Base-by-base conservation (phyloP, 306 rosid genomes). In the Cucurbita pepo region DNA sequence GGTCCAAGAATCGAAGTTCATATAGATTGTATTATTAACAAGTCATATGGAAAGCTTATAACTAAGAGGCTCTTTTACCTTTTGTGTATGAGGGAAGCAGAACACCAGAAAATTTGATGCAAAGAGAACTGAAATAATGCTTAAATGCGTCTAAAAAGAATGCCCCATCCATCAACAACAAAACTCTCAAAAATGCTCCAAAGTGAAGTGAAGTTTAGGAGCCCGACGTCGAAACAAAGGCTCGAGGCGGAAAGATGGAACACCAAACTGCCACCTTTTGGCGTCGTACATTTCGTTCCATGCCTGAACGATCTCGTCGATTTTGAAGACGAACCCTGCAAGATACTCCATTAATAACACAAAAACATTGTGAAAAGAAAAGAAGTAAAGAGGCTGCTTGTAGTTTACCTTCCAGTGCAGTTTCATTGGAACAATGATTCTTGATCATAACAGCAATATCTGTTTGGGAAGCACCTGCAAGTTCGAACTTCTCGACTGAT, bases 251-350 rank as follows among this genome's bases (percentile, higher is more conserved):
- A 94, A 90, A 58, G 98, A 87, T 77, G 98, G 98, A 65, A 78
- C 88, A 16, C 91, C 94, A 83, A 89, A 90, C 77, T 90, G 96
- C 98, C 98, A 94, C 76, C 98, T 89, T 77, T 85, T 78, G 11
- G 93, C 93, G 84, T 94, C 98, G 71, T 94, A 94, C 95, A 94
- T 94, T 85, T 94, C 97, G 75, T 90, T 87, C 98, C 96, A 90
- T 1, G 97, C 96, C 79, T 90, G 98, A 22, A 89, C 88, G 66
- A 94, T 86, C 88, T 94, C 98, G 57, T 94, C 96, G 76, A 94
- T 94, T 81, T 87, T 94, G 89, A 94, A 94, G 30, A 94, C 90
- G 15, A 86, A 77, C 72, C 92, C 97, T 90, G 89, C 47, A 76
- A 37, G 22, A 37, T 75, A 22, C 50, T 37, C 77, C 55, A 19